Percentiles rank a stretch among this genome's conserved stretches.
Evolutionary conservation across 2,329 filamentous ascomycete species (phyloP).

Genomic region (Madurella fahalii): DNA sequence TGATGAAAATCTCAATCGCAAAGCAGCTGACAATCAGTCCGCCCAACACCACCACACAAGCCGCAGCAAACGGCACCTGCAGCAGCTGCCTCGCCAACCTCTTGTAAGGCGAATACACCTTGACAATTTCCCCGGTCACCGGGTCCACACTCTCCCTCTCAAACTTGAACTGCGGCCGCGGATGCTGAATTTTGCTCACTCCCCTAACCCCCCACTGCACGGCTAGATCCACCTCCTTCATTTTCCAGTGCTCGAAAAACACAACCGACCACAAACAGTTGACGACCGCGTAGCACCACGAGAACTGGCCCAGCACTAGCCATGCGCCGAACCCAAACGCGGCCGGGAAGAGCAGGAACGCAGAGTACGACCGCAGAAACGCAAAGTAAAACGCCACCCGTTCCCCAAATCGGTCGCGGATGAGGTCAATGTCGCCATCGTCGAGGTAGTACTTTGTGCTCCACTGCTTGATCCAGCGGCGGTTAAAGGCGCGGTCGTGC

Average conservation of each 20-base stretch:
- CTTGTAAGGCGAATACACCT: constrained; percentile 71
- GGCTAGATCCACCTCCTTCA: constrained; percentile 80
- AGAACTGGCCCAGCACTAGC: constrained; percentile 81
- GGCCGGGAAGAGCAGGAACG: constrained; percentile 78
- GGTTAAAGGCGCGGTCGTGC: constrained; percentile 73
- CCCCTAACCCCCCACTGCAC: constrained; percentile 86
- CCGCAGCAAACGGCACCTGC: constrained; percentile 78
- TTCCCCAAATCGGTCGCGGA: constrained; percentile 74
- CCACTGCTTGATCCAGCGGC: constrained; percentile 69
- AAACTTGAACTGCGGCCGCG: constrained; percentile 72
- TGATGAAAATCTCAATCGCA: constrained; percentile 91
- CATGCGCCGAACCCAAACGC: constrained; percentile 72
- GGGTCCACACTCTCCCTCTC: constrained; percentile 74
- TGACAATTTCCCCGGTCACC: constrained; percentile 73
- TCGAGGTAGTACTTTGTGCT: constrained; percentile 67
- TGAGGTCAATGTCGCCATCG: constrained; percentile 63
- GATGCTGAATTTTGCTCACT: constrained; percentile 75
- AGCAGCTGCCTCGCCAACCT: constrained; percentile 73
- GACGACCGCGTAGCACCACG: constrained; percentile 70
- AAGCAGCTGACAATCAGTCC: constrained; percentile 83
- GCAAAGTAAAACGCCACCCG: constrained; percentile 93
- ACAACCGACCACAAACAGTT: constrained; percentile 83
- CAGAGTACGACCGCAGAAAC: constrained; percentile 86
- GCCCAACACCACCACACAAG: constrained; percentile 68
- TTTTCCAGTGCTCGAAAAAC: constrained; percentile 96